A percentile compares a stretch with the other conserved stretches of the same genome.
These are phyloP conservation scores for Mycena leptocephala DNA, from an alignment of 768 basidiomycete genomes.

Conservation along the genomic window DNA sequence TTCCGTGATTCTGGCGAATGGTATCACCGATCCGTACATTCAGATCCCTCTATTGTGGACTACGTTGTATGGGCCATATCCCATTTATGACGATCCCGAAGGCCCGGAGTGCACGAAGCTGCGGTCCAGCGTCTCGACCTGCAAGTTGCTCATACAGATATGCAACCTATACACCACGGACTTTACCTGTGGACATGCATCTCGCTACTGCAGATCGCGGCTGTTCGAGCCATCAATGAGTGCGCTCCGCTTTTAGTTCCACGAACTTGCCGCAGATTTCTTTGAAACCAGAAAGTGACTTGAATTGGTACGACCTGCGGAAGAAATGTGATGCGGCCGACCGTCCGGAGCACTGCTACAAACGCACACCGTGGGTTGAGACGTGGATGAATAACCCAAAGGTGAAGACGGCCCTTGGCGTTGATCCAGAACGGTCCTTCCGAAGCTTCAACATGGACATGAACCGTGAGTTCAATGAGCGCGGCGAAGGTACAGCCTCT, in stretches of 20 bases:
- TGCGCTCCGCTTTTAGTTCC: not conserved
- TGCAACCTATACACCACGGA: constrained; percentile 30
- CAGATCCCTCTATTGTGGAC: constrained; percentile 65
- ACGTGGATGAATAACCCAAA: constrained; percentile 66
- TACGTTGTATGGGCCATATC: constrained; percentile 59
- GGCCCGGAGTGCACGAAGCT: constrained; percentile 59
- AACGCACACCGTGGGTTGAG: constrained; percentile 66
- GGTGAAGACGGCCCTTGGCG: constrained; percentile 63
- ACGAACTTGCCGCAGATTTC: not conserved
- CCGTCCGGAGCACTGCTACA: constrained; percentile 53
- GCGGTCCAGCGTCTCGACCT: constrained; percentile 53
- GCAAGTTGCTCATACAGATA: constrained; percentile 28
- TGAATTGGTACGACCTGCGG: constrained; percentile 71
- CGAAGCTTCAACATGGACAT: constrained; percentile 51
- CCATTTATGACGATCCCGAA: constrained; percentile 57
- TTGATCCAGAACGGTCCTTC: constrained; percentile 41
- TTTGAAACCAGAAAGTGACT: constrained; percentile 26
- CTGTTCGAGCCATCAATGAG: constrained; percentile 37
- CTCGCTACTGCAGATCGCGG: constrained; percentile 32
- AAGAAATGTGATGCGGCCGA: constrained; percentile 60
- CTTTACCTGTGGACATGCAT: constrained; percentile 24
- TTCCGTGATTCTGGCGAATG: constrained; percentile 67
- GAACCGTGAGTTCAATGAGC: constrained; percentile 66
- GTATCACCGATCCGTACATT: constrained; percentile 59
- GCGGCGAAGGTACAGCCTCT: constrained; percentile 49